Base-by-base conservation (phyloP, 2,329 filamentous ascomycete genomes). In the Myotisia sp. region DNA sequence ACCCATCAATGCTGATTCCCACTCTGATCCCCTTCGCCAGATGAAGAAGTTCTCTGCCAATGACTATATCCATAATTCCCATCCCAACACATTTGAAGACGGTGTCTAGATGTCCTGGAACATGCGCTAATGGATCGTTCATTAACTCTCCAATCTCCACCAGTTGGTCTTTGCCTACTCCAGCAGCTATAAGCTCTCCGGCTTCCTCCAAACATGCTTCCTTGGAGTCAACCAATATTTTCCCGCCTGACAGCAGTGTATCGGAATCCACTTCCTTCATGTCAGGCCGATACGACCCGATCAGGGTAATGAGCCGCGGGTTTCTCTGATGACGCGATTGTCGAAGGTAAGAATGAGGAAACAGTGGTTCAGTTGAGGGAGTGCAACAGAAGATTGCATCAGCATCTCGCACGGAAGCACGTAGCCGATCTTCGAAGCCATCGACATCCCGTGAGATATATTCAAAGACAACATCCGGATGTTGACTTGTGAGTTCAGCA, bases 221-320 rank as follows among this genome's bases (percentile, higher is more conserved):
- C 22, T 50, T 55, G 6, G 45, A 65, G 42, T 84, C 79, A 4
- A 84, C 79, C 4, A 82, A 67, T 17, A 84, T 65, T 9, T 71
- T 74, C 0, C 73, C 74, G 44, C 79, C 76, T 2, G 48, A 65
- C 8, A 60, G 46, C 6, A 64, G 38, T 1, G 60, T 63, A 23
- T 54, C 51, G 0, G 61, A 54, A 37, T 68, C 64, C 19, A 69
- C 46, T 41, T 68, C 65, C 36, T 58, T 54, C 65, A 68, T 68
- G 33, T 64, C 58, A 1, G 72, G 66, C 44, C 63, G 65, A 42
- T 67, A 71, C 5, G 67, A 70, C 2, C 67, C 67, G 42, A 71
- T 67, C 4, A 65, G 52, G 0, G 63, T 63, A 8, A 71, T 56
- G 38, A 65, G 69, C 7, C 61, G 51, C n/a, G n/a, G n/a, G n/a